A percentile compares a stretch with the other conserved stretches of the same genome.
Conservation (phyloP, 2,329 filamentous ascomycete species). For the Tympanopsis confertula region DNA sequence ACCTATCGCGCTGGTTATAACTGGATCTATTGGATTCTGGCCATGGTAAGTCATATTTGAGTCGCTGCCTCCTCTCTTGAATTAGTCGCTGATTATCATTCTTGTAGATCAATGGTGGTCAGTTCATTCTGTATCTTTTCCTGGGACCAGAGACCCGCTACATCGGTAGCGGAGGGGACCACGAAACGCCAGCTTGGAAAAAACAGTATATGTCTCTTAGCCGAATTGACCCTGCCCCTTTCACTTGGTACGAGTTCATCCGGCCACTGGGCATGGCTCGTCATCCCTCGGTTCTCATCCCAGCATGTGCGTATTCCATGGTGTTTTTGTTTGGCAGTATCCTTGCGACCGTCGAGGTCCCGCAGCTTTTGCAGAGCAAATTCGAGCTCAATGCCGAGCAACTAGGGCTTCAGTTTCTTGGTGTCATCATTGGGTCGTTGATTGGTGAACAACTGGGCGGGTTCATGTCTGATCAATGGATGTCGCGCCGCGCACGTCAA, state of each 20-base stretch:
- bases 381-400: conserved; percentile 45
- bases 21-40: conserved; percentile 44
- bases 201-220: conserved; percentile 28
- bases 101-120: conserved; percentile 36
- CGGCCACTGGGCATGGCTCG: conserved; percentile 30
- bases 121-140: conserved; percentile 43
- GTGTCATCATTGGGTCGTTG: conserved; percentile 41
- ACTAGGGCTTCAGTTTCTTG: conserved; percentile 44
- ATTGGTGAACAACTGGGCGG: conserved; percentile 48
- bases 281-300: conserved; percentile 34
- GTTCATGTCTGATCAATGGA: conserved; percentile 38
- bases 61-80: conserved; percentile 3
- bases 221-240: conserved; percentile 38
- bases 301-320: conserved; percentile 40
- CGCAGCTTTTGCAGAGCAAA: conserved; percentile 40
- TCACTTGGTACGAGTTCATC: conserved; percentile 35
- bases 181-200: conserved; percentile 24
- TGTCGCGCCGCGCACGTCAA: conserved; percentile 24
- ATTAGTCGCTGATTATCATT: conserved; percentile 2
- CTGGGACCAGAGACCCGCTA: conserved; percentile 43
- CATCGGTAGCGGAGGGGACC: conserved; percentile 21
- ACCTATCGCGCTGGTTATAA: conserved; percentile 36
- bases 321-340: conserved; percentile 42
- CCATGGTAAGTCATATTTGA: conserved; percentile 25
- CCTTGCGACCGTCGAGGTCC: conserved; percentile 44